Percentiles rank a stretch among this genome's conserved stretches.
These are phyloP conservation scores for Xylariales sp. DNA, from an alignment of 2,329 filamentous ascomycete genomes.

Conservation along the genomic window DNA sequence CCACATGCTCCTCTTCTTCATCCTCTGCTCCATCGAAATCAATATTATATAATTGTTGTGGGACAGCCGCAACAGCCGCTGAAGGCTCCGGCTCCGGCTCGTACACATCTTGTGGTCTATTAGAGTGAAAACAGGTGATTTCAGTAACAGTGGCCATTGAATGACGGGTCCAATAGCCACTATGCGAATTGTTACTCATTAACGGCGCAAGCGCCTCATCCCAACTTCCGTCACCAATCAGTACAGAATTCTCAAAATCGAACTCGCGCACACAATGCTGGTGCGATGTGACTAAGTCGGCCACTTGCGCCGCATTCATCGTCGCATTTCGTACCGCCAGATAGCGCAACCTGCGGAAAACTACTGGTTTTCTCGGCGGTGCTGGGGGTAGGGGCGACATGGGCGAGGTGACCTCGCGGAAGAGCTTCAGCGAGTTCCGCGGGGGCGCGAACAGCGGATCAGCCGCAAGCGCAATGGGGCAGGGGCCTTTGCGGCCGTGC, in stretches of 20 bases:
- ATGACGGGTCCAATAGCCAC: conserved; percentile 57
- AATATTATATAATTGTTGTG: conserved; percentile 60
- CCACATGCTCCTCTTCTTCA: conserved; percentile 49
- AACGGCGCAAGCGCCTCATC: conserved; percentile 83
- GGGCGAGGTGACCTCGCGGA: conserved; percentile 72
- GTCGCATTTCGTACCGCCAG: conserved; percentile 78
- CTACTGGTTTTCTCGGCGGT: conserved; percentile 65
- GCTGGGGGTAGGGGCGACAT: conserved; percentile 71
- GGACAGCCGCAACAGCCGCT: conserved; percentile 65
- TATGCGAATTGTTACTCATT: conserved; percentile 59
- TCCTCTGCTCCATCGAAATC: conserved; percentile 51
- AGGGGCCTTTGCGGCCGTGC: conserved; percentile 78
- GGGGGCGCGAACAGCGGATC: conserved; percentile 75
- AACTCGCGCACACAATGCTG: conserved; percentile 77
- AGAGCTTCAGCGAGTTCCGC: conserved; percentile 66
- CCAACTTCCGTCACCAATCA: conserved; percentile 78
- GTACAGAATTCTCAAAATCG: conserved; percentile 79
- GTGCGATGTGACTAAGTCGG: conserved; percentile 75
- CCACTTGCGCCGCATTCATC: conserved; percentile 78
- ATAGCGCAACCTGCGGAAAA: conserved; percentile 74
- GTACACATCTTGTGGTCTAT: conserved; percentile 18
- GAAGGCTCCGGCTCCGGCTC: conserved; percentile 57
- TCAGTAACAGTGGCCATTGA: conserved; percentile 53
- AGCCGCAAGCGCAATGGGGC: conserved; percentile 75
- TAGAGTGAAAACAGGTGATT: conserved; percentile 43